Conservation (phyloP, 2,329 filamentous ascomycete genomes). For the Hymenoscyphus salicellus region DNA sequence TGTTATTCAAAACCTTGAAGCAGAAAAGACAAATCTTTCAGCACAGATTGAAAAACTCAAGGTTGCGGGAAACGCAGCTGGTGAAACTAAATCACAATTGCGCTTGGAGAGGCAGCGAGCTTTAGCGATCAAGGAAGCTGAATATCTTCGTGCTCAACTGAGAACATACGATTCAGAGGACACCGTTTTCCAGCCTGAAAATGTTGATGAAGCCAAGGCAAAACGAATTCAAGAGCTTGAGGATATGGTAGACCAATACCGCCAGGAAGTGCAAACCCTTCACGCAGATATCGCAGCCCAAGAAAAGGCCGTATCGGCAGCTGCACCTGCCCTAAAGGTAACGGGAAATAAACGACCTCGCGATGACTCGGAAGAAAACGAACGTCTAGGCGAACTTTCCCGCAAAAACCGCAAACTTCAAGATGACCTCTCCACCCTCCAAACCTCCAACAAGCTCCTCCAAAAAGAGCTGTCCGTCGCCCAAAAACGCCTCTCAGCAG, state of each 20-base stretch:
- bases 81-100: constrained; percentile 64
- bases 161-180: constrained; percentile 88
- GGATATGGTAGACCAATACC: constrained; percentile 81
- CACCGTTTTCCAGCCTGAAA: constrained; percentile 76
- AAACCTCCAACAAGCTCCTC: constrained; percentile 68
- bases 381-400: constrained; percentile 77
- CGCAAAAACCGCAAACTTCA: constrained; percentile 86
- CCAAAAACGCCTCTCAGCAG: constrained; percentile 67
- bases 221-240: constrained; percentile 79
- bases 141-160: constrained; percentile 88
- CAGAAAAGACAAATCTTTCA: constrained; percentile 62
- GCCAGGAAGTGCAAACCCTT: constrained; percentile 70
- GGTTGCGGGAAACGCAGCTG: constrained; percentile 40
- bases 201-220: constrained; percentile 70
- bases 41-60: constrained; percentile 71
- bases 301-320: constrained; percentile 46
- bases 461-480: constrained; percentile 72
- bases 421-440: constrained; percentile 67
- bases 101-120: constrained; percentile 82
- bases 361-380: constrained; percentile 52
- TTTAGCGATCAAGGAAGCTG: constrained; percentile 86
- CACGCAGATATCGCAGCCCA: constrained; percentile 69
- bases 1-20: constrained; percentile 67
- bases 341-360: constrained; percentile 62
- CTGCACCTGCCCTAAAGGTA: constrained; percentile 39